Base-by-base conservation (phyloP, 352 stramenopile genomes). In the Detonula confervacea region DNA sequence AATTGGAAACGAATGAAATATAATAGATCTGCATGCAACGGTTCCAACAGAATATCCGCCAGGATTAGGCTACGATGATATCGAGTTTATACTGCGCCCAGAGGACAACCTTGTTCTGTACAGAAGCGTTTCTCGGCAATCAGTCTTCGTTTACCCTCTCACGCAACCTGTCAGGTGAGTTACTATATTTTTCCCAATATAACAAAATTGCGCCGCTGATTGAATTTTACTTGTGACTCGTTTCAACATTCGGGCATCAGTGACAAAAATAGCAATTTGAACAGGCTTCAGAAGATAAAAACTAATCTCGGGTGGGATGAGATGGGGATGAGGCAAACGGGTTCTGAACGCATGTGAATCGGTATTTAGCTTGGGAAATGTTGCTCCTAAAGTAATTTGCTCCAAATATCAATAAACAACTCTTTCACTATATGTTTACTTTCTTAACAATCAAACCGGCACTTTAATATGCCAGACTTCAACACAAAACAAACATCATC, bases 141-240 rank as follows among this genome's bases (percentile, higher is more conserved):
- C 86, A 22, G 71, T 91, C 9, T 93, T 93, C 80, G 82, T 93
- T 8, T 93, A 93, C 78, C 88, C 88, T 11, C 61, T 93, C 25
- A 93, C 88, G 24, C 88, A 93, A 72, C 88, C 88, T 22, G 86
- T 93, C 0, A 86, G 39, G 59, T 68, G 44, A 52, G 59, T 56
- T 42, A 7, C 16, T 37, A 16, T 1, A 24, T n/a, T n/a, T n/a
- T n/a, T n/a, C n/a, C n/a, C n/a, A n/a, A n/a, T n/a, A n/a, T n/a
- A n/a, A n/a, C n/a, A n/a, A n/a, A n/a, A n/a, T n/a, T n/a, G n/a
- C n/a, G n/a, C n/a, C n/a, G n/a, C n/a, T n/a, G n/a, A n/a, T n/a
- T n/a, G n/a, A n/a, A n/a, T n/a, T n/a, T n/a, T n/a, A n/a, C n/a
- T n/a, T n/a, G n/a, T n/a, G n/a, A n/a, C n/a, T n/a, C n/a, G n/a